Base-by-base conservation (phyloP, 202 grass and related monocot genomes). In the Dendrocalamus latiflorus region DNA sequence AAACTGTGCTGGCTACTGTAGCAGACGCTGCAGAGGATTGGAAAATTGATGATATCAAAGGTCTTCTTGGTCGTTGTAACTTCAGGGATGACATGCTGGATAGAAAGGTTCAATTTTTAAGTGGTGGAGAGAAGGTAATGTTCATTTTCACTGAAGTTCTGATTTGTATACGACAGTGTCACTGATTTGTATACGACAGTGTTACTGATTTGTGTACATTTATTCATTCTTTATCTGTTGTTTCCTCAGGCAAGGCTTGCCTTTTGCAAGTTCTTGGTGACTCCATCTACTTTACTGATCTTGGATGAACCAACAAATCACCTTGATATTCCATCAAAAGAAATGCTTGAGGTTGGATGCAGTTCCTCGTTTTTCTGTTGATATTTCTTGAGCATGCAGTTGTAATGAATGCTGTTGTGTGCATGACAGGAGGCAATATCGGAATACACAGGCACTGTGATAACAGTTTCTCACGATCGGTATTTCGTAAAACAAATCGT, bases 221-320 rank as follows among this genome's bases (percentile, higher is more conserved):
- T 81, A 59, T 68, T 87, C 33, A 80, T 47, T 30, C 15, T 86
- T 63, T 77, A 33, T 65, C 8, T 89, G 20, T 28, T 72, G 18
- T 55, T 67, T 42, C 12, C 71, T 80, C 72, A 99, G 96, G 96
- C 96, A n/a, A 91, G 96, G 60, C 96, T 99, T 64, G 88, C 96
- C 20, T 99, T 98, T 79, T 99, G 96, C 89, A 99, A 99, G 89
- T 99, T 99, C 56, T 90, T 99, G 96, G 96, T 99, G 81, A 99
- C 92, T 71, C 96, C 96, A 66, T 99, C 96, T 86, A 99, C 85
- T 89, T 77, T 98, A 61, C 80, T 98, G 78, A 92, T 98, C 65
- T 87, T 98, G 83, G 96, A 98, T 80, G 96, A 98, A 88, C 96
- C 96, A 39, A 98, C 96, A 84, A 98, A 98, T 81, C 96, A 98